These are phyloP conservation scores for Arthroderma sp. DNA, from an alignment of 2,329 filamentous ascomycete species.

Conservation along the genomic window DNA sequence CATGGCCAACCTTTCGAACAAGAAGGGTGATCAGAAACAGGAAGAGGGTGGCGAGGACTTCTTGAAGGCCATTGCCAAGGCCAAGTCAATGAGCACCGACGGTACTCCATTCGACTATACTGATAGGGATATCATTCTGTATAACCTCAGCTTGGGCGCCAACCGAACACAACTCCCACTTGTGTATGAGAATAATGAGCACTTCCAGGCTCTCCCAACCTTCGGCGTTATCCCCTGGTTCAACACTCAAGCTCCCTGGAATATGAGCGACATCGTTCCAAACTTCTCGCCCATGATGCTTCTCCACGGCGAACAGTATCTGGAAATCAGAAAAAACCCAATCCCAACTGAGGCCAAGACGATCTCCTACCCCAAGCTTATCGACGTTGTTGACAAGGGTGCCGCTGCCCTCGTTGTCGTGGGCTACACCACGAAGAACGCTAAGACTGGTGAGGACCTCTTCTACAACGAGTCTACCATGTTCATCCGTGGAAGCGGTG, in stretches of 20 bases:
- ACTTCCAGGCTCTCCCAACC: constrained; percentile 91
- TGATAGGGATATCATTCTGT: constrained; percentile 81
- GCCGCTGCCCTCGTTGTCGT: constrained; percentile 70
- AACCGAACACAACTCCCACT: constrained; percentile 79
- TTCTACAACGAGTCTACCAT: constrained; percentile 96
- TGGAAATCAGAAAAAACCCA: constrained; percentile 84
- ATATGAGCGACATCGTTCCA: constrained; percentile 68
- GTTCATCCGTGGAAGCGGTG: constrained; percentile 81
- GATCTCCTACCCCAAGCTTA: constrained; percentile 61
- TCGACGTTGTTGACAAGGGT: constrained; percentile 95
- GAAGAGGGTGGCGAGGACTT: constrained; percentile 45
- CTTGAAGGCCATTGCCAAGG: constrained; percentile 61
- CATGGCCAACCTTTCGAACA: constrained; percentile 77
- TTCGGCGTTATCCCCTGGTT: constrained; percentile 95
- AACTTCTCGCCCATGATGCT: constrained; percentile 99
- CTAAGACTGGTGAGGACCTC: constrained; percentile 71
- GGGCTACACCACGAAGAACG: constrained; percentile 71
- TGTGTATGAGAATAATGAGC: constrained; percentile 78
- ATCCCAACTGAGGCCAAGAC: constrained; percentile 74
- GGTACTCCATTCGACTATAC: constrained; percentile 70
- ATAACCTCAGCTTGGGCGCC: constrained; percentile 87
- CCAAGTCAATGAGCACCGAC: constrained; percentile 56
- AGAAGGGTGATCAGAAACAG: constrained; percentile 43
- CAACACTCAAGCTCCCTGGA: constrained; percentile 67
- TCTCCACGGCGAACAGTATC: constrained; percentile 95